Percentiles rank a stretch among this genome's conserved stretches.
Evolutionary conservation across 176 grass and related monocot genomes (phyloP).

Genomic region (Oryza punctata): DNA sequence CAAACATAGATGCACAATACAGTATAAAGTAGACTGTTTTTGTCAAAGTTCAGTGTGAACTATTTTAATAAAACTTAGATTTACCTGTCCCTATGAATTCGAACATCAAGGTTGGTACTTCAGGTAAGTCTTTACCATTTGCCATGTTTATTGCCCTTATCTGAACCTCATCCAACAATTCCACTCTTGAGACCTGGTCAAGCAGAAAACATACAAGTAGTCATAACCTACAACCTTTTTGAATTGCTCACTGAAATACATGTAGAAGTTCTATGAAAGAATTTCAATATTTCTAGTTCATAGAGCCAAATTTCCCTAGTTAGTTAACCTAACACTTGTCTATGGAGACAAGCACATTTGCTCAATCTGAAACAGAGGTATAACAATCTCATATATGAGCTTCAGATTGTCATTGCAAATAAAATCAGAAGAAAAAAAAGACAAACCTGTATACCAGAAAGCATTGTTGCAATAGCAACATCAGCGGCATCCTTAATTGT

Average conservation of each 20-base stretch:
- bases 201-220: constrained; percentile 30
- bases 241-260: neutral
- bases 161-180: constrained; percentile 98
- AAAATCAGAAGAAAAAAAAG: constrained; percentile 17
- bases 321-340: constrained; percentile 12
- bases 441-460: constrained; percentile 97
- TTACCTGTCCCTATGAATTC: constrained; percentile 99
- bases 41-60: no score
- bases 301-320: no score
- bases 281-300: constrained; percentile 6
- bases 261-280: constrained; percentile 13
- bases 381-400: neutral
- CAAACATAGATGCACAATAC: constrained; percentile 10
- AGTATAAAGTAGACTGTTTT: constrained; percentile 8
- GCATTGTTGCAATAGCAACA: constrained; percentile 98
- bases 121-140: constrained; percentile 86
- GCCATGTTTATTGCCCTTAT: constrained; percentile 92
- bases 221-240: constrained; percentile 14
- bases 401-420: constrained; percentile 17
- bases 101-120: constrained; percentile 97
- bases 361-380: constrained; percentile 7
- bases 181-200: constrained; percentile 89
- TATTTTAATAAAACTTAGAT: neutral
- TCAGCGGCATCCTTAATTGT: constrained; percentile 94
- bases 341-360: constrained; percentile 8